These are phyloP conservation scores for Candida quercuum DNA, from an alignment of 805 yeast genomes.

Conservation along the genomic window DNA sequence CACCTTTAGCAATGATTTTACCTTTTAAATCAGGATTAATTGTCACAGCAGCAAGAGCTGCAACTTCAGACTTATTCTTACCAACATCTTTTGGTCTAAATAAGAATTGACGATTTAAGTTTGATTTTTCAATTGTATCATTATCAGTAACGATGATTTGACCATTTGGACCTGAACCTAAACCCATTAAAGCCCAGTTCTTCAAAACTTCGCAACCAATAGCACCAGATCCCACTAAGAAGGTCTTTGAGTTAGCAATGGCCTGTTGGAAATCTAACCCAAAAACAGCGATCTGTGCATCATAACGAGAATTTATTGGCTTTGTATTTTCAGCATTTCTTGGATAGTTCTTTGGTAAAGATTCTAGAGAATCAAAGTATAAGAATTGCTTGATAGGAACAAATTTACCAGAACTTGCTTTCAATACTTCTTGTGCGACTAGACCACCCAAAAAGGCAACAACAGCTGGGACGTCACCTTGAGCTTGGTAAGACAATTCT, in stretches of 20 bases:
- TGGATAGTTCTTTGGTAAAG: constrained; percentile 64
- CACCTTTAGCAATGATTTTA: constrained; percentile 69
- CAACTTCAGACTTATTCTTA: constrained; percentile 81
- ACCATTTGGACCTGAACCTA: constrained; percentile 90
- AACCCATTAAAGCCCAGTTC: constrained; percentile 96
- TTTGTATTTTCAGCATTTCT: constrained; percentile 68
- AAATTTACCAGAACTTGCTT: constrained; percentile 93
- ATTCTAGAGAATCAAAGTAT: constrained; percentile 91
- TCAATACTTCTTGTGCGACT: constrained; percentile 93
- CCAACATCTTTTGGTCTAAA: constrained; percentile 96
- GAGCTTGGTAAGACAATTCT: constrained; percentile 77
- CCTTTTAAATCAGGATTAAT: constrained; percentile 86
- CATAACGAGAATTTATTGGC: constrained; percentile 81
- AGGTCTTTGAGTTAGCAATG: constrained; percentile 73
- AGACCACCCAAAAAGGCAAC: constrained; percentile 91
- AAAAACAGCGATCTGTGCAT: constrained; percentile 91
- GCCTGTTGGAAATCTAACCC: constrained; percentile 73
- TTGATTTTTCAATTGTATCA: constrained; percentile 92
- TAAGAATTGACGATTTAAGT: constrained; percentile 92
- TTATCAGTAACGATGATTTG: constrained; percentile 83
- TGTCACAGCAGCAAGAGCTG: constrained; percentile 72
- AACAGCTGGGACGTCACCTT: constrained; percentile 88
- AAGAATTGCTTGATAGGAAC: constrained; percentile 89
- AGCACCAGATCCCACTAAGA: constrained; percentile 96
- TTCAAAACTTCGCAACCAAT: constrained; percentile 98